Percentiles rank a stretch among this genome's conserved stretches.
phyloP scores from a whole-genome alignment of 2,329 filamentous ascomycete species.

The Oidium heveae region DNA sequence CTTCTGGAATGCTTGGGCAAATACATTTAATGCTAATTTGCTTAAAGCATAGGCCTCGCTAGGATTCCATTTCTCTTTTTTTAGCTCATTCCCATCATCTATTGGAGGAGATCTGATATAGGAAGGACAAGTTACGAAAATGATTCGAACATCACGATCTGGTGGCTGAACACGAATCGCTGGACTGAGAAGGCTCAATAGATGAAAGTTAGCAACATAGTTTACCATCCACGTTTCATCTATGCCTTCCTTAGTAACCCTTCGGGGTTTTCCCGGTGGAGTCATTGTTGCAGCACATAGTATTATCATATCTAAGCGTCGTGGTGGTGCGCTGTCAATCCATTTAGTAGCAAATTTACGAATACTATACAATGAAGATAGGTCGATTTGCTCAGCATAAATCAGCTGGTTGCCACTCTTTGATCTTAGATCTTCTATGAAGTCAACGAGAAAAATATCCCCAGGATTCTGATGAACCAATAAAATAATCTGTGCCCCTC shows the following conservation, averaged over 20 bases:
- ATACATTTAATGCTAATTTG: conserved; percentile 65
- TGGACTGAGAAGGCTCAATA: conserved; percentile 74
- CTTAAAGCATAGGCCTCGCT: conserved; percentile 34
- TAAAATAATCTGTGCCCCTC: conserved; percentile 76
- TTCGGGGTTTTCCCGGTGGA: conserved; percentile 33
- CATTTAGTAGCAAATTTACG: conserved; percentile 88
- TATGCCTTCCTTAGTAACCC: conserved; percentile 49
- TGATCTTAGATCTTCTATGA: conserved; percentile 64
- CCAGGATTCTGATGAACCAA: conserved; percentile 59
- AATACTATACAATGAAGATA: conserved; percentile 70
- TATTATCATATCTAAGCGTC: conserved; percentile 73
- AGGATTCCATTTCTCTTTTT: conserved; percentile 28
- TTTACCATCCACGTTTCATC: conserved; percentile 89
- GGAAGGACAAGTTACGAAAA: conserved; percentile 67
- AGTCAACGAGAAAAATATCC: conserved; percentile 78
- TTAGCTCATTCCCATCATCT: conserved; percentile 20
- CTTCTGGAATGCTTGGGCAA: conserved; percentile 77
- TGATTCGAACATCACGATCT: conserved; percentile 73
- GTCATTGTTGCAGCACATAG: conserved; percentile 63
- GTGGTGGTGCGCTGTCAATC: conserved; percentile 83
- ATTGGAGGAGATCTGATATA: conserved; percentile 59
- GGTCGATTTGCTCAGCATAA: conserved; percentile 85
- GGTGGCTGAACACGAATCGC: conserved; percentile 77
- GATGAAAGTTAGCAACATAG: conserved; percentile 84
- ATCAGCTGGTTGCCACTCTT: conserved; percentile 64